Percentiles rank a stretch among this genome's conserved stretches.
Evolutionary conservation across 495 filamentous ascomycete genomes (phyloP).

Genomic region (Tuber umbilicatum): DNA sequence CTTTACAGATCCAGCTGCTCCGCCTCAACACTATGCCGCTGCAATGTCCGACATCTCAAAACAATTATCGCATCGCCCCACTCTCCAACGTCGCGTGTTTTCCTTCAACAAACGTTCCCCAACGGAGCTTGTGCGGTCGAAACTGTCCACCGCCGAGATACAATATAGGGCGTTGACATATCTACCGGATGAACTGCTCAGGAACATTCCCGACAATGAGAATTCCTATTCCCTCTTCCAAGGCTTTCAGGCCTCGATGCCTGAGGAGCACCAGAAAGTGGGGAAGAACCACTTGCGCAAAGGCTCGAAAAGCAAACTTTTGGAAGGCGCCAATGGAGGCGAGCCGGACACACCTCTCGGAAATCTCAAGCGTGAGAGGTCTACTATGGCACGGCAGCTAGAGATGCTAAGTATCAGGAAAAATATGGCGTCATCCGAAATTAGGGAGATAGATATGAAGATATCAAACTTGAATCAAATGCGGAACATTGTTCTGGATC

Average conservation of each 20-base stretch:
- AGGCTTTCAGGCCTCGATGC: conserved; percentile 86
- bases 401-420: conserved; percentile 91
- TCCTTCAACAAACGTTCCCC: conserved; percentile 80
- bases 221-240: conserved; percentile 90
- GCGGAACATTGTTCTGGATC: conserved; percentile 85
- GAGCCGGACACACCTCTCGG: conserved; percentile 55
- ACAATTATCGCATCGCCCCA: conserved; percentile 67
- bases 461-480: conserved; percentile 88
- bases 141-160: conserved; percentile 84
- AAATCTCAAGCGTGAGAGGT: conserved; percentile 70
- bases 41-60: conserved; percentile 86
- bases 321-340: conserved; percentile 45
- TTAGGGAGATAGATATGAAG: conserved; percentile 93
- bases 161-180: conserved; percentile 86
- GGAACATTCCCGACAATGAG: conserved; percentile 74
- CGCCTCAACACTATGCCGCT: conserved; percentile 65
- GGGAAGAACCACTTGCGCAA: conserved; percentile 66
- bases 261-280: conserved; percentile 57
- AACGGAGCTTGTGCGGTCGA: conserved; percentile 85
- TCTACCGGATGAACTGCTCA: conserved; percentile 82
- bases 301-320: conserved; percentile 45
- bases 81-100: conserved; percentile 80
- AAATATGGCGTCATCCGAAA: conserved; percentile 95
- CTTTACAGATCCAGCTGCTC: conserved; percentile 52
- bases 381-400: conserved; percentile 66